Evolutionary conservation across 305 asterid species (phyloP).

Genomic region (Lippia alba): DNA sequence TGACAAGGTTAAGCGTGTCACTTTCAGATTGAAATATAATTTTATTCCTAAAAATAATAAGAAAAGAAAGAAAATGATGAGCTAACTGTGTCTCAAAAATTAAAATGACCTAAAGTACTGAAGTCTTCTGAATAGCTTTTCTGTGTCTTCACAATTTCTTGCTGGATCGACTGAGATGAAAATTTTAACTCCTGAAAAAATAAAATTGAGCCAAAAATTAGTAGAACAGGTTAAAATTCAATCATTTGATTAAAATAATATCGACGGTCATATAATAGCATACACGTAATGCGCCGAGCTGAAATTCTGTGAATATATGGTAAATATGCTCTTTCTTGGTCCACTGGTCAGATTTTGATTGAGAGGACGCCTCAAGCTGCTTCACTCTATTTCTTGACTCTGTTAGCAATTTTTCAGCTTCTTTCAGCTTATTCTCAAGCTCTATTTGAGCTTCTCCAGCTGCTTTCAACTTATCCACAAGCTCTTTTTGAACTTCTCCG

Average conservation of each 20-base stretch:
- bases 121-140: constrained; percentile 67
- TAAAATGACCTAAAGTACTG: constrained; percentile 56
- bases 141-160: constrained; percentile 68
- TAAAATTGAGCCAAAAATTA: constrained; percentile 4
- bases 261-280: constrained; percentile 25
- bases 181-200: constrained; percentile 71
- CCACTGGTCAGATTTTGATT: constrained; percentile 56
- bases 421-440: constrained; percentile 53
- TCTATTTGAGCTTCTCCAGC: constrained; percentile 31
- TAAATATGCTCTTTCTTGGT: constrained; percentile 63
- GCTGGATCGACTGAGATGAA: constrained; percentile 76
- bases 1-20: constrained; percentile 16
- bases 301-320: constrained; percentile 68
- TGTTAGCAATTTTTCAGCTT: constrained; percentile 40
- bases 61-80: no score
- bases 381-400: constrained; percentile 51
- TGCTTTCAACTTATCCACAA: constrained; percentile 40
- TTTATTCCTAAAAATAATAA: no score
- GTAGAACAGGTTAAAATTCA: not conserved
- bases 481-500: constrained; percentile 35
- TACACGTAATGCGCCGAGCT: constrained; percentile 85
- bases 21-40: constrained; percentile 7
- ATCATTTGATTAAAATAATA: not conserved
- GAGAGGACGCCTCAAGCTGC: constrained; percentile 59
- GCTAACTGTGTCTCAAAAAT: not conserved